A percentile compares a stretch with the other conserved stretches of the same genome.
These are phyloP conservation scores for Coniochaeta sp. DNA, from an alignment of 2,329 filamentous ascomycete species.

Conservation along the genomic window DNA sequence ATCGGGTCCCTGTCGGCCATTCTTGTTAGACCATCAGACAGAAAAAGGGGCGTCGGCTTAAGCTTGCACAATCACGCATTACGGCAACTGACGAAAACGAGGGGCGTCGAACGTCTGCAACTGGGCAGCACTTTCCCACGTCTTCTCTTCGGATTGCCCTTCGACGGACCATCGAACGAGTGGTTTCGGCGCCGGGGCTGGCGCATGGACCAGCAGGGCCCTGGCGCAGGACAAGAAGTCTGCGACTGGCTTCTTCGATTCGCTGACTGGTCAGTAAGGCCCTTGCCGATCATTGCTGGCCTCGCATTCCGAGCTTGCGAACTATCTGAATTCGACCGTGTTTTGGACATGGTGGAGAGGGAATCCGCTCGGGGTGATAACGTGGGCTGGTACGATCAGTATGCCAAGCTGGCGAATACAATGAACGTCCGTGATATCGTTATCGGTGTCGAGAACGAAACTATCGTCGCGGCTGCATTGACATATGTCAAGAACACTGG, in stretches of 20 bases:
- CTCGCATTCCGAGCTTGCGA: constrained; percentile 38
- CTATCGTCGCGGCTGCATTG: constrained; percentile 45
- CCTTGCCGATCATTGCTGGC: constrained; percentile 24
- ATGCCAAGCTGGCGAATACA: constrained; percentile 40
- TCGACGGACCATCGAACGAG: constrained; percentile 30
- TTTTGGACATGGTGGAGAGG: constrained; percentile 42
- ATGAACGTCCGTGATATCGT: constrained; percentile 44
- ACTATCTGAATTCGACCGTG: constrained; percentile 34
- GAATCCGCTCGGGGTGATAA: constrained; percentile 37
- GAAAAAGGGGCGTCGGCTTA: constrained; percentile 42
- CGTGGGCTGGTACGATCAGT: constrained; percentile 55
- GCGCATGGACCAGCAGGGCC: constrained; percentile 33
- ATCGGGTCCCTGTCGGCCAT: constrained; percentile 49
- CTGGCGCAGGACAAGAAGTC: constrained; percentile 41
- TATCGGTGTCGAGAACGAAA: constrained; percentile 40
- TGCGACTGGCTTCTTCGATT: constrained; percentile 49
- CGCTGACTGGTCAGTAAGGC: constrained; percentile 36
- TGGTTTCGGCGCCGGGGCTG: constrained; percentile 51
- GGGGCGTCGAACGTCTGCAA: constrained; percentile 46
- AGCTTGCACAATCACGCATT: constrained; percentile 46
- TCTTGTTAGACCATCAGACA: constrained; percentile 40
- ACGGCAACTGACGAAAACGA: constrained; percentile 38
- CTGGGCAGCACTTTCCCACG: constrained; percentile 53
- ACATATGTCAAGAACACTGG: constrained; percentile 42
- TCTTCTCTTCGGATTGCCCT: constrained; percentile 46